phyloP scores from a whole-genome alignment of 768 basidiomycete genomes.

The Hemileccinum rubropunctum region DNA sequence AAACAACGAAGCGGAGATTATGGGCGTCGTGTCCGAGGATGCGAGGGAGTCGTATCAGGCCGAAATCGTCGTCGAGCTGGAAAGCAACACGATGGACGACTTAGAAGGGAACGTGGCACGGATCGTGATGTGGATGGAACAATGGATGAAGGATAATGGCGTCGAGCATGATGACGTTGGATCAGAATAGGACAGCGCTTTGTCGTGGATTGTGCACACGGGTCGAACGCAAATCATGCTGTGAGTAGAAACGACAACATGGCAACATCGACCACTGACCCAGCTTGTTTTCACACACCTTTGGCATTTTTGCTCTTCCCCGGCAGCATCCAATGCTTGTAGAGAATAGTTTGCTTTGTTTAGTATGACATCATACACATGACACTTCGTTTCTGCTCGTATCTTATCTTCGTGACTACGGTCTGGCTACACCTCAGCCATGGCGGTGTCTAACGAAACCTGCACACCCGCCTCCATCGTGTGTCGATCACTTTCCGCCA shows the following conservation, averaged over 20 bases:
- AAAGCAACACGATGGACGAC: constrained; percentile 74
- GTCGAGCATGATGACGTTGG: not conserved
- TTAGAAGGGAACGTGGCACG: constrained; percentile 84
- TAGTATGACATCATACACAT: not conserved
- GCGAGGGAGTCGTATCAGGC: constrained; percentile 80
- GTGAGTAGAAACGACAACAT: too few species aligned
- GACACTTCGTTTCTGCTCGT: not conserved
- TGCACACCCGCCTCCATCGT: constrained; percentile 13
- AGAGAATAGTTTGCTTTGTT: not conserved
- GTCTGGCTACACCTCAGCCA: not conserved
- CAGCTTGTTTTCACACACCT: not conserved
- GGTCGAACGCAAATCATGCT: too few species aligned
- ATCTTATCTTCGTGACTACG: not conserved
- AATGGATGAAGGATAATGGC: constrained; percentile 56
- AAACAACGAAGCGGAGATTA: constrained; percentile 98
- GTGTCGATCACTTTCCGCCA: not conserved
- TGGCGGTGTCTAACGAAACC: not conserved
- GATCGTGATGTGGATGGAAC: constrained; percentile 83
- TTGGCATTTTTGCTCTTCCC: too few species aligned
- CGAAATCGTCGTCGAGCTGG: constrained; percentile 85
- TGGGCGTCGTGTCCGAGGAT: constrained; percentile 88
- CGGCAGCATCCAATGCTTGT: not conserved
- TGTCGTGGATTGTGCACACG: too few species aligned
- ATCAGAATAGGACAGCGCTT: constrained; percentile 1
- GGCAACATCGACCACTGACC: not conserved